Base-by-base conservation (phyloP, 208 protist species). In the Acanthamoeba sp. region DNA sequence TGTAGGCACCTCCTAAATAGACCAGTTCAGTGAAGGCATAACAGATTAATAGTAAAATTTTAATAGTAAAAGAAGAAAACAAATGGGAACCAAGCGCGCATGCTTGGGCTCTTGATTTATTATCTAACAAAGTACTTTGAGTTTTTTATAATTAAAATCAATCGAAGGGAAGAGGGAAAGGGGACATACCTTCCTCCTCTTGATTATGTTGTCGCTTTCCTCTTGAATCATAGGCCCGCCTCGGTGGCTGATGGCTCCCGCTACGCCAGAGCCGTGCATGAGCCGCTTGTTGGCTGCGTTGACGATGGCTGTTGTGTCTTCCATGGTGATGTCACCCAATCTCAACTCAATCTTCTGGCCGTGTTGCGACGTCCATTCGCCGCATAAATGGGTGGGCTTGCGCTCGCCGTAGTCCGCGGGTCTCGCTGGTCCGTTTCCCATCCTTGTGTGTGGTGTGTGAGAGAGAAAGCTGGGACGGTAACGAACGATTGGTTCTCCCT, bases 231-330 rank as follows among this genome's bases (percentile, higher is more conserved):
- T 69, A 16, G 84, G 84, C 0, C 84, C 84, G 1, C 84, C 84
- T 32, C 55, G 45, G 42, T 90, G 36, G 32, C 84, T 59, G 29
- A 90, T 90, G 0, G 84, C 84, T 6, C 84, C 84, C 0, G 84
- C 84, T 0, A 90, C 84, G 55, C 84, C 84, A 38, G 84, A 90
- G 42, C 84, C 84, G 55, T 90, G 84, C 45, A 69, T 69, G 14
- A 90, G 55, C 10, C 84, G 84, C 64, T 32, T 71, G 52, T 90
- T 90, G 84, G 84, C 84, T 27, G 84, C 84, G 50, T 90, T 90
- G 50, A 90, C 84, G 52, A 90, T 90, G 50, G 84, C 84, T 4
- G 55, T 69, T 18, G 84, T 90, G 84, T 90, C 84, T n/a, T 90
- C 84, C 84, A 90, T 90, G 32, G 84, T 90, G 42, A 90, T 90